Evolutionary conservation across 257 asterid genomes (phyloP).

Genomic region (Pogostemon cablin): DNA sequence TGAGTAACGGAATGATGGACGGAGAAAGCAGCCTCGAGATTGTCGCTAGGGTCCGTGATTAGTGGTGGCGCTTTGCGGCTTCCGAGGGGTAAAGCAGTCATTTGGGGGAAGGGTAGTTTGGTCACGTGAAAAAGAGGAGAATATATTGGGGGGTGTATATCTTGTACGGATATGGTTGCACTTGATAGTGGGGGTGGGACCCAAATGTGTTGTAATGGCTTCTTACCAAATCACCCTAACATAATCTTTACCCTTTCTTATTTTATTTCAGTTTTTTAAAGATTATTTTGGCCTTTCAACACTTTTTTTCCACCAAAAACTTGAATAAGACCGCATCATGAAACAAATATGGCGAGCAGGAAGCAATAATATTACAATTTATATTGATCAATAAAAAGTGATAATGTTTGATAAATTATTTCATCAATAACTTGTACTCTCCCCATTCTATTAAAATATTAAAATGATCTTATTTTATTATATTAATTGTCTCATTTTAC

Average conservation of each 20-base stretch:
- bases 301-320: too few relatives aligned
- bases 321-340: too few relatives aligned
- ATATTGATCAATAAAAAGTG: too few relatives aligned
- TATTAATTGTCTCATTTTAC: too few relatives aligned
- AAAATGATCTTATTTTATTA: too few relatives aligned
- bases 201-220: conserved; percentile 17
- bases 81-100: conserved; percentile 38
- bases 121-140: conserved; percentile 31
- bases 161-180: conserved; percentile 38
- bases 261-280: background rate
- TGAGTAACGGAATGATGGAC: conserved; percentile 31
- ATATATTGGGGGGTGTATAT: conserved; percentile 36
- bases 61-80: conserved; percentile 33
- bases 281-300: background rate
- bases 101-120: conserved; percentile 37
- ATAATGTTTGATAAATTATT: too few relatives aligned
- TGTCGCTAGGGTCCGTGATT: conserved; percentile 35
- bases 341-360: too few relatives aligned
- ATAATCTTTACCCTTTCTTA: conserved; percentile 11
- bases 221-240: conserved; percentile 25
- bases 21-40: conserved; percentile 2
- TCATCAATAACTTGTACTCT: too few relatives aligned
- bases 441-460: too few relatives aligned
- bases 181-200: conserved; percentile 26
- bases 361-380: too few relatives aligned